phyloP scores from a whole-genome alignment of 176 grass and related monocot species.

The Elaeis guineensis region DNA sequence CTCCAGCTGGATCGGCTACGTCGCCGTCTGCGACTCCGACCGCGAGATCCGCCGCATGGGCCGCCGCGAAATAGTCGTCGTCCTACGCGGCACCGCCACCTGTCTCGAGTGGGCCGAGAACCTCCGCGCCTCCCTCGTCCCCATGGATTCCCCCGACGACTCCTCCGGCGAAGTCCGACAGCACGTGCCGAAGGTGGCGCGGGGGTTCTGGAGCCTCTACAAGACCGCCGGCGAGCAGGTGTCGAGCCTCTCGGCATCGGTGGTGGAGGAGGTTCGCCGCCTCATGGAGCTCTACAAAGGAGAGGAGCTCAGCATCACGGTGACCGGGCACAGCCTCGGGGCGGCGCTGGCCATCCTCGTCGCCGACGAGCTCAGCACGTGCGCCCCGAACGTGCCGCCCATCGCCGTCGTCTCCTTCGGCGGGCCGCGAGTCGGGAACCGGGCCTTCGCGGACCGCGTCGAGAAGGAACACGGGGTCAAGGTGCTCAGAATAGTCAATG shows the following conservation, averaged over 20 bases:
- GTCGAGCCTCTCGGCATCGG: slow-evolving; percentile 40
- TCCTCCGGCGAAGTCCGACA: background rate
- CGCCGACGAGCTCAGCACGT: slow-evolving; percentile 55
- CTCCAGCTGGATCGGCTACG: slow-evolving; percentile 57
- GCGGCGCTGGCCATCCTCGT: slow-evolving; percentile 51
- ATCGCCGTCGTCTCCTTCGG: slow-evolving; percentile 68
- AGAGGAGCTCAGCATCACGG: slow-evolving; percentile 66
- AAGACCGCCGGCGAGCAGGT: slow-evolving; percentile 41
- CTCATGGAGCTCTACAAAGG: slow-evolving; percentile 50
- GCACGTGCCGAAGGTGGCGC: slow-evolving; percentile 41
- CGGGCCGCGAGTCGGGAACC: slow-evolving; percentile 40
- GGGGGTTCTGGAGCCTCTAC: slow-evolving; percentile 61
- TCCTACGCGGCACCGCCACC: slow-evolving; percentile 71
- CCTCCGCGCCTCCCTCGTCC: slow-evolving; percentile 45
- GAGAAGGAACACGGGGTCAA: slow-evolving; percentile 23
- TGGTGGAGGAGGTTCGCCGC: slow-evolving; percentile 38
- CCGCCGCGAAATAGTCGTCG: slow-evolving; percentile 58
- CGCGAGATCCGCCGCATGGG: slow-evolving; percentile 62
- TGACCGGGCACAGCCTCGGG: slow-evolving; percentile 74
- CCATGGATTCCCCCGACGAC: slow-evolving; percentile 3
- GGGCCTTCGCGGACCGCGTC: slow-evolving; percentile 44
- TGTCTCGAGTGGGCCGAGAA: slow-evolving; percentile 80
- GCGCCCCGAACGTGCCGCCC: slow-evolving; percentile 25
- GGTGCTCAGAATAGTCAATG: slow-evolving; percentile 64
- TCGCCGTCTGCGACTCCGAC: slow-evolving; percentile 64